A percentile compares a stretch with the other conserved stretches of the same genome.
These are phyloP conservation scores for Ambrosia trifida DNA, from an alignment of 129 eudicot species.

Conservation along the genomic window DNA sequence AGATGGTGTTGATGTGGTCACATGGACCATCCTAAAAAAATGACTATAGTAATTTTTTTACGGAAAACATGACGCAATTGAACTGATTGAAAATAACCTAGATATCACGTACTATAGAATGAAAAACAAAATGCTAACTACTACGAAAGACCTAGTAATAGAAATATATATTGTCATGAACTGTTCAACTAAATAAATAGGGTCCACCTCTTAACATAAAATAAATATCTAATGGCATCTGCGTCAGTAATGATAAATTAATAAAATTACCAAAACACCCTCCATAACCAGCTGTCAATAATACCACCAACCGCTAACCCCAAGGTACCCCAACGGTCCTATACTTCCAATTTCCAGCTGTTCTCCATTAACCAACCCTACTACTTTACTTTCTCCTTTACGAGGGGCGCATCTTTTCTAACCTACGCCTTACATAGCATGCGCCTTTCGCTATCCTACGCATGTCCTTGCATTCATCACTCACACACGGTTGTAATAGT, in stretches of 20 bases:
- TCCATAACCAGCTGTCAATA: slow-evolving; percentile 26
- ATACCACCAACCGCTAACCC: slow-evolving; percentile 37
- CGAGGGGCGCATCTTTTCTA: slow-evolving; percentile 29
- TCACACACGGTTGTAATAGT: background rate
- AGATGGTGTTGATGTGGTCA: too few relatives aligned
- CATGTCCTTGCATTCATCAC: slow-evolving; percentile 26
- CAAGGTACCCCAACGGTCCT: slow-evolving; percentile 45
- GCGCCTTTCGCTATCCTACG: slow-evolving; percentile 16
- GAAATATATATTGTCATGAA: background rate
- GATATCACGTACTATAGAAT: background rate
- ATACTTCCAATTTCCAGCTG: slow-evolving; percentile 45
- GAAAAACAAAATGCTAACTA: background rate
- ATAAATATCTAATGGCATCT: slow-evolving; percentile 11
- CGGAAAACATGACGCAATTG: background rate
- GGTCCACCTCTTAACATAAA: slow-evolving; percentile 25
- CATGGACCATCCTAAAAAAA: too few relatives aligned
- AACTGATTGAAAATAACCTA: background rate
- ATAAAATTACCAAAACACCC: slow-evolving; percentile 23
- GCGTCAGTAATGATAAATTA: slow-evolving; percentile 12
- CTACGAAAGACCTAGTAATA: background rate
- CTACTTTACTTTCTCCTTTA: slow-evolving; percentile 26
- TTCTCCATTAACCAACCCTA: slow-evolving; percentile 30
- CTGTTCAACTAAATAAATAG: background rate
- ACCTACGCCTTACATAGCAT: slow-evolving; percentile 6
- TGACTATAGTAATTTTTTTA: background rate